Conservation (phyloP, 345 rosid species). For the Murraya koenigii region DNA sequence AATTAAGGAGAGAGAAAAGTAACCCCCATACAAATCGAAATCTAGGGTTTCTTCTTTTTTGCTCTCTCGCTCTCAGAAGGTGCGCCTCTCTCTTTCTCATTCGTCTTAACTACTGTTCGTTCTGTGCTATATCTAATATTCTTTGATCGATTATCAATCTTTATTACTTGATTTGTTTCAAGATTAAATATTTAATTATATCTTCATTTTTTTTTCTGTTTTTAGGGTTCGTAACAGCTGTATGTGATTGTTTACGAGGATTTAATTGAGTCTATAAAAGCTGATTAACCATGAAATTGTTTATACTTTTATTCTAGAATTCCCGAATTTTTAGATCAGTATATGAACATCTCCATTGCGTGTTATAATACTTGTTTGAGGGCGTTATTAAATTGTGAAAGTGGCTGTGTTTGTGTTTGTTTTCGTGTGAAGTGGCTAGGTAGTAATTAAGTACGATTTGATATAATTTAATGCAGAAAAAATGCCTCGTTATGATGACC, state of each 20-base stretch:
- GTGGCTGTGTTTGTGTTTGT: background rate
- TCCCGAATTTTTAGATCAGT: background rate
- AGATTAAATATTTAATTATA: background rate
- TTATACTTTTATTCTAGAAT: background rate
- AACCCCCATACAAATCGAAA: slow-evolving; percentile 3
- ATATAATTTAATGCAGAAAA: slow-evolving; percentile 22
- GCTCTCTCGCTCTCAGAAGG: background rate
- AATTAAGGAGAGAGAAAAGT: slow-evolving; percentile 9
- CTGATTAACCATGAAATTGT: background rate
- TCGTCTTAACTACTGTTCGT: background rate
- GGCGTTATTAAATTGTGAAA: background rate
- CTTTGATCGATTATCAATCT: background rate
- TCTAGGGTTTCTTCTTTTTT: slow-evolving; percentile 29
- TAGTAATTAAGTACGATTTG: background rate
- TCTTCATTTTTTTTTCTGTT: background rate
- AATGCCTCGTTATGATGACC: slow-evolving; percentile 80
- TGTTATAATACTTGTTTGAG: background rate
- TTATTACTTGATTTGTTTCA: background rate
- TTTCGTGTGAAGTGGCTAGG: background rate
- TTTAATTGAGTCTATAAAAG: background rate
- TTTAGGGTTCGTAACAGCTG: background rate
- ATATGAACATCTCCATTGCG: background rate
- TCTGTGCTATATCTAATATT: background rate
- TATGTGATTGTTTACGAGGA: background rate
- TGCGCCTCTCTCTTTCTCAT: background rate